These are phyloP conservation scores for Schizothecium vesticola DNA, from an alignment of 495 filamentous ascomycete genomes.

Conservation along the genomic window DNA sequence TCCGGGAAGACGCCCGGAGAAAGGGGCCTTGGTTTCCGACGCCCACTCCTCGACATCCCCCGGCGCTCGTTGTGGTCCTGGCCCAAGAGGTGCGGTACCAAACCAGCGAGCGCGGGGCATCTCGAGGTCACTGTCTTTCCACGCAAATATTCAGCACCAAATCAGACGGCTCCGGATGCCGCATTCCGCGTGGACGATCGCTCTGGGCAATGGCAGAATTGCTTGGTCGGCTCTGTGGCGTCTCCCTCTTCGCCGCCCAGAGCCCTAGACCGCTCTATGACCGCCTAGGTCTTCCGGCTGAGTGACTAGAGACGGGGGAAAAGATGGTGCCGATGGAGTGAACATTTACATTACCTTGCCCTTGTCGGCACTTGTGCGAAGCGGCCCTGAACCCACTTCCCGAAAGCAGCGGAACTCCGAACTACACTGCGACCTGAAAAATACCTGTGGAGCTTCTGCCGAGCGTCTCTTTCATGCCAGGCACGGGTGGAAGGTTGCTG, in stretches of 20 bases:
- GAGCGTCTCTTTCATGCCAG: background rate
- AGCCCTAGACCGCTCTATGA: background rate
- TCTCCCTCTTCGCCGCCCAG: background rate
- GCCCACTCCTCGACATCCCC: background rate
- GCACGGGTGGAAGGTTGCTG: background rate
- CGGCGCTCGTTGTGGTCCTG: background rate
- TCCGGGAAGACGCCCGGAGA: constrained; percentile 17
- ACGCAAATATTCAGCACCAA: background rate
- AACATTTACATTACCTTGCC: background rate
- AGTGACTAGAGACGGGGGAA: background rate
- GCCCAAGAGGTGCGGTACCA: background rate
- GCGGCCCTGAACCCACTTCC: background rate
- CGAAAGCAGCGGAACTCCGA: background rate
- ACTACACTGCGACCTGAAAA: background rate
- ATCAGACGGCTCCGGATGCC: background rate
- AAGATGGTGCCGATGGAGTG: background rate
- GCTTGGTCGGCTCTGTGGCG: background rate
- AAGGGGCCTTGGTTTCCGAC: constrained; percentile 14
- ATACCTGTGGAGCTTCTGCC: background rate
- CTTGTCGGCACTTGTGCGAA: background rate
- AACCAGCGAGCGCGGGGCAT: background rate
- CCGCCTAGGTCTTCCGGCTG: background rate
- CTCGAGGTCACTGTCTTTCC: background rate
- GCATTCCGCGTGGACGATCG: background rate
- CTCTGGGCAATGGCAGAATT: background rate